These are phyloP conservation scores for Neofusicoccum parvum DNA, from an alignment of 2,329 filamentous ascomycete species.

Conservation along the genomic window DNA sequence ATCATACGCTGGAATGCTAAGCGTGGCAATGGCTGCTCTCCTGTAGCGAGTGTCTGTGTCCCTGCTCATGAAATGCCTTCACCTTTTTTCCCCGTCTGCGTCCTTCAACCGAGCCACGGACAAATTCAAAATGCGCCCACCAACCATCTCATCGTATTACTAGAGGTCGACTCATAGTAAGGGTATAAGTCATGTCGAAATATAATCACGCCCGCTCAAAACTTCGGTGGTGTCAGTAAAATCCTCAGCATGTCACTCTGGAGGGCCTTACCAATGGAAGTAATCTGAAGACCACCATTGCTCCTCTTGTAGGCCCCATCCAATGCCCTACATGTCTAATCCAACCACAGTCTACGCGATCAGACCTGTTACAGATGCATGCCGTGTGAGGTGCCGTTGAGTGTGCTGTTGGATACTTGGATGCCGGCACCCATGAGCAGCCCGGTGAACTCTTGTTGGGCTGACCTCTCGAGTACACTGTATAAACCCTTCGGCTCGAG, in stretches of 20 bases:
- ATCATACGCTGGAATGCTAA: background rate
- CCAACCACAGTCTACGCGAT: background rate
- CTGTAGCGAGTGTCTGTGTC: background rate
- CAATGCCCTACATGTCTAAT: background rate
- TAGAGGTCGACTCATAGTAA: background rate
- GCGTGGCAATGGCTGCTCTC: background rate
- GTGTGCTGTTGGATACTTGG: background rate
- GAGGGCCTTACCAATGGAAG: background rate
- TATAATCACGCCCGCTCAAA: background rate
- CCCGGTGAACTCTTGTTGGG: background rate
- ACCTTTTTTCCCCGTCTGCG: background rate
- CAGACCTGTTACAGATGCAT: background rate
- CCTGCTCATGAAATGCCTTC: too few relatives aligned
- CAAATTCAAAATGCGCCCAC: background rate
- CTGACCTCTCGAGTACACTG: background rate
- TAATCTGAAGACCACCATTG: too few relatives aligned
- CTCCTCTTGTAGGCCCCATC: background rate
- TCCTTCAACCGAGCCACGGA: background rate
- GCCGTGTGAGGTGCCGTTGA: background rate
- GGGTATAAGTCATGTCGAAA: constrained; percentile 10
- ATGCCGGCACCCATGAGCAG: background rate
- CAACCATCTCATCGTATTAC: constrained; percentile 1
- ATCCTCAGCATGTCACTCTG: too few relatives aligned
- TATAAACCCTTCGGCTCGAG: constrained; percentile 14
- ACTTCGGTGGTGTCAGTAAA: background rate